Conservation (phyloP, 441 rosid species). For the Erysimum pusillum region DNA sequence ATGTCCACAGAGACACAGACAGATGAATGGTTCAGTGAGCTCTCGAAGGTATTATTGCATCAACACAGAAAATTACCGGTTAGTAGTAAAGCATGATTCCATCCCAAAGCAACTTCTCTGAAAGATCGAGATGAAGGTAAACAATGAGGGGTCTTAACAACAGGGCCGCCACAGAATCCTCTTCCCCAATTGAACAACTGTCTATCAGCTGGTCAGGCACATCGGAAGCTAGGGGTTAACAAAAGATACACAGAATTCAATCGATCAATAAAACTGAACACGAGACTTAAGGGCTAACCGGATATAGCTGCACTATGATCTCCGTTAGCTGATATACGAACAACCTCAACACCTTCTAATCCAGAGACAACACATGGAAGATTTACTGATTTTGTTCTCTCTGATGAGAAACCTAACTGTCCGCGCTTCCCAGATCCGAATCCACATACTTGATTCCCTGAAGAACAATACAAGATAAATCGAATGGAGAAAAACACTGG, state of each 20-base stretch:
- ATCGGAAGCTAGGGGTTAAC: conserved; percentile 3
- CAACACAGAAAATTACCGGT: conserved; percentile 54
- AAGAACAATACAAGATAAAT: conserved; percentile 32
- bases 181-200: conserved; percentile 80
- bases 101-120: conserved; percentile 66
- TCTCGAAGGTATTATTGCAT: conserved; percentile 6
- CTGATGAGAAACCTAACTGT: conserved; percentile 69
- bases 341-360: conserved; percentile 59
- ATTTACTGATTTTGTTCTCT: conserved; percentile 54
- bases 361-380: conserved; percentile 68
- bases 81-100: conserved; percentile 79
- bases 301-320: conserved; percentile 86
- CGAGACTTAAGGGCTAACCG: conserved; percentile 48
- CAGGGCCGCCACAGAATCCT: conserved; percentile 64
- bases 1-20: conserved; percentile 13
- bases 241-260: conserved; percentile 17
- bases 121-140: conserved; percentile 50
- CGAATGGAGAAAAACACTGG: not conserved
- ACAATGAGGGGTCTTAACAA: conserved; percentile 57
- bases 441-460: conserved; percentile 65
- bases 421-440: conserved; percentile 92
- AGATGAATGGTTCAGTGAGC: conserved; percentile 21
- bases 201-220: conserved; percentile 62
- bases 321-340: conserved; percentile 72
- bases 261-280: conserved; percentile 6